These are phyloP conservation scores for Taxillus chinensis DNA, from an alignment of 164 flowering plant genomes.

Conservation along the genomic window DNA sequence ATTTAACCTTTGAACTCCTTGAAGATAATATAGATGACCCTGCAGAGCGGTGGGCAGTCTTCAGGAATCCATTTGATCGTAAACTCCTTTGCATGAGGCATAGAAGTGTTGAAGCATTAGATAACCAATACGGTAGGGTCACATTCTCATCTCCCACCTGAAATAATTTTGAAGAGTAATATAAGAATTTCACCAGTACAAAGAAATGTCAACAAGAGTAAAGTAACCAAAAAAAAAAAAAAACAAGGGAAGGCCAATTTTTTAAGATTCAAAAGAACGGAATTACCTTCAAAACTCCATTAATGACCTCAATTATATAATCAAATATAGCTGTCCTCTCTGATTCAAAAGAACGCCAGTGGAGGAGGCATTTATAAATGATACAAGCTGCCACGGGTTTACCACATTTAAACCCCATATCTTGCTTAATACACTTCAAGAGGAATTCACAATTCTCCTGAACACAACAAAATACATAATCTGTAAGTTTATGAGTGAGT, in stretches of 20 bases:
- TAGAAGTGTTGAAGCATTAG: slow-evolving; percentile 87
- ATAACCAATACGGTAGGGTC: slow-evolving; percentile 87
- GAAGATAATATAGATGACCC: slow-evolving; percentile 51
- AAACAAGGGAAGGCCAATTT: neutral
- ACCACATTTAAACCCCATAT: slow-evolving; percentile 69
- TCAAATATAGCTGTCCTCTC: slow-evolving; percentile 90
- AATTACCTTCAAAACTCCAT: slow-evolving; percentile 66
- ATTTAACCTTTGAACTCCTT: slow-evolving; percentile 53
- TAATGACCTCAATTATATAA: slow-evolving; percentile 68
- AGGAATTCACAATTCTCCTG: slow-evolving; percentile 88
- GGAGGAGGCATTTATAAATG: slow-evolving; percentile 73
- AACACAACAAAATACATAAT: slow-evolving; percentile 1
- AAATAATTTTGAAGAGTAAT: slow-evolving; percentile 5
- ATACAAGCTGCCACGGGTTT: slow-evolving; percentile 94
- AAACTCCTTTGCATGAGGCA: slow-evolving; percentile 82
- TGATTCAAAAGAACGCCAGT: slow-evolving; percentile 91
- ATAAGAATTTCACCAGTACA: neutral
- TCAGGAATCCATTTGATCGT: slow-evolving; percentile 59
- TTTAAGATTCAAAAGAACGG: neutral
- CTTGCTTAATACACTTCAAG: slow-evolving; percentile 70
- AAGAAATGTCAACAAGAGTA: too few relatives aligned
- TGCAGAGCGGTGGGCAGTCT: slow-evolving; percentile 47
- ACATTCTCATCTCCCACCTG: slow-evolving; percentile 71
- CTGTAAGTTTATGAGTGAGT: too few relatives aligned
- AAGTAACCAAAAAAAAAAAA: neutral